Evolutionary conservation across 2,329 filamentous ascomycete genomes (phyloP).

Genomic region (Fusarium praegraminearum): DNA sequence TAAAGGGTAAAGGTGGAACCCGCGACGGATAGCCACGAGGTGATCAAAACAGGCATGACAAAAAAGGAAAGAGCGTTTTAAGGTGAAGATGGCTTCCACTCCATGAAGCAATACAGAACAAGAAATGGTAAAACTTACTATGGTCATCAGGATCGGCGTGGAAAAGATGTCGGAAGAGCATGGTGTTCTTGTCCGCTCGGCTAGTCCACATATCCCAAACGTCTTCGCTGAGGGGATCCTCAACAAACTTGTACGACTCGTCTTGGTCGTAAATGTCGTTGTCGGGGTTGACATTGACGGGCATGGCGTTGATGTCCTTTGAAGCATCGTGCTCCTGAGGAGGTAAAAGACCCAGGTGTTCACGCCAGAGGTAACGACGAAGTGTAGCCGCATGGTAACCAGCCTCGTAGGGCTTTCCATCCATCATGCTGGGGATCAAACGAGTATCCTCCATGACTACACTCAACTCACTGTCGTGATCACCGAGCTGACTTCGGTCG

Average conservation of each 20-base stretch:
- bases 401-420: slow-evolving; percentile 80
- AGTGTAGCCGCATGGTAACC: slow-evolving; percentile 86
- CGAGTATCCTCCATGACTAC: slow-evolving; percentile 90
- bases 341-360: slow-evolving; percentile 85
- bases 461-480: slow-evolving; percentile 90
- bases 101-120: not conserved
- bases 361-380: slow-evolving; percentile 85
- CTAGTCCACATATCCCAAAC: slow-evolving; percentile 77
- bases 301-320: slow-evolving; percentile 78
- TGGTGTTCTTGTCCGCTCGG: slow-evolving; percentile 77
- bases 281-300: slow-evolving; percentile 73
- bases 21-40: not conserved
- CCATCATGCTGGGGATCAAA: slow-evolving; percentile 78
- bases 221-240: slow-evolving; percentile 76
- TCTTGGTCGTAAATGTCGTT: slow-evolving; percentile 73
- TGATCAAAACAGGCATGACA: not conserved
- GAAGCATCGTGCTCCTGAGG: slow-evolving; percentile 77
- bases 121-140: slow-evolving; percentile 60
- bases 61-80: not conserved
- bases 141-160: slow-evolving; percentile 90
- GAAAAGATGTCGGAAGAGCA: slow-evolving; percentile 82
- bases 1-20: slow-evolving; percentile 3
- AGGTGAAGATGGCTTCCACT: too few species aligned
- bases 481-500: slow-evolving; percentile 87
- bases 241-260: slow-evolving; percentile 73